Base-by-base conservation (phyloP, 768 basidiomycete genomes). In the Kwoniella pini region DNA sequence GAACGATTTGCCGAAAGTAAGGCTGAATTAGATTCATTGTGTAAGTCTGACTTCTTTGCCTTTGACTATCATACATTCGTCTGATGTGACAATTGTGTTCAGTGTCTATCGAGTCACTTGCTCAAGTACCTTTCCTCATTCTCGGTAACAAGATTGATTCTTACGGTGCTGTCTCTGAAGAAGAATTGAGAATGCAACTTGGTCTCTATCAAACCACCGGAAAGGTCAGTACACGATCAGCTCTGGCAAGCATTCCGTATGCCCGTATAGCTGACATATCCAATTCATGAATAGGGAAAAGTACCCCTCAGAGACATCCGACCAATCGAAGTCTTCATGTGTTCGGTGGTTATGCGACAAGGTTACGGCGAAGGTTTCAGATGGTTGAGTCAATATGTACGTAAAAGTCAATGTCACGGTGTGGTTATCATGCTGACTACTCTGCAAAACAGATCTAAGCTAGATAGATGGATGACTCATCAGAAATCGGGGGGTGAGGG, bases 61-160 rank as follows among this genome's bases (percentile, higher is more conserved):
- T n/a, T n/a, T n/a, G n/a, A n/a, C 26, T 4, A 22, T 4, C 50
- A 31, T 26, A 52, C 50, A 15, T 19, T 36, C 33, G 15, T 36
- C 33, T n/a, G n/a, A n/a, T n/a, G n/a, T n/a, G n/a, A 24, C 13
- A 5, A 31, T 28, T 31, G 4, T 36, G 11, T n/a, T 12, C 60
- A 78, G 75, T 99, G 60, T 88, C 89, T 28, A 98, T 98, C 67
- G 96, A 98, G 80, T 88, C 94, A 74, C 87, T 98, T 63, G 82
- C 87, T 64, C 95, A 91, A 80, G 95, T 99, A 31, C 96, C 96
- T 44, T 98, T 99, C 89, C 86, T 99, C 57, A 85, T 99, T 61
- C 87, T 98, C 48, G 96, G 96, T 43, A 99, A 99, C 85, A 98
- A 99, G 86, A 99, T 99, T 73, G 96, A 98, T 75, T 94, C 94